A percentile compares a stretch with the other conserved stretches of the same genome.
These are phyloP conservation scores for Monilinia aucupariae DNA, from an alignment of 2,329 filamentous ascomycete genomes.

Conservation along the genomic window DNA sequence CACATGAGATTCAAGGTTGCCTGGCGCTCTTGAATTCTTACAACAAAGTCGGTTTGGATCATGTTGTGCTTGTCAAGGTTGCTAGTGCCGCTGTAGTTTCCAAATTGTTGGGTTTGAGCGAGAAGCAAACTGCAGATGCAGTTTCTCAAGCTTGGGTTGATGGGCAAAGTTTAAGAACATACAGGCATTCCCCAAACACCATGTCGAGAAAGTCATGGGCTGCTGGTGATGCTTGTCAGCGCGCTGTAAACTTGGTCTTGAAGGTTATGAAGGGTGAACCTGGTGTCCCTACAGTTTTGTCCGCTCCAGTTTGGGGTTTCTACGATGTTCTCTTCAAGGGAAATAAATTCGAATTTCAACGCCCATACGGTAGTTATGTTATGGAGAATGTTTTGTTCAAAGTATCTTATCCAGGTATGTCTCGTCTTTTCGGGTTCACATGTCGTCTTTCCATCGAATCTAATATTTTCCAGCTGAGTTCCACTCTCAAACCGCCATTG, in stretches of 20 bases:
- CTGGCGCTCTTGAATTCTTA: constrained; percentile 95
- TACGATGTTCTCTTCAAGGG: constrained; percentile 98
- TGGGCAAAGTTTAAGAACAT: constrained; percentile 91
- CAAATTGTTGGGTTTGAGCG: constrained; percentile 85
- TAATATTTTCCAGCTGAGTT: constrained; percentile 65
- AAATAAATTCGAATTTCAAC: constrained; percentile 93
- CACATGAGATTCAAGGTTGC: constrained; percentile 97
- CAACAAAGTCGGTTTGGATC: constrained; percentile 97
- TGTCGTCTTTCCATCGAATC: constrained; percentile 16
- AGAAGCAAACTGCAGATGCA: constrained; percentile 89
- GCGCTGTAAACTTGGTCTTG: constrained; percentile 82
- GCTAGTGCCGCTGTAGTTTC: constrained; percentile 90
- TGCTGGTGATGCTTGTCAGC: constrained; percentile 94
- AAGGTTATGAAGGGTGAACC: constrained; percentile 90
- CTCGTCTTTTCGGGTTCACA: background rate
- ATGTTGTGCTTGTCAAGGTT: constrained; percentile 97
- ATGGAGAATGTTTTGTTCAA: constrained; percentile 99
- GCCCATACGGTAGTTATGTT: constrained; percentile 94
- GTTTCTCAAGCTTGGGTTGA: constrained; percentile 98
- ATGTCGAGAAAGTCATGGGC: constrained; percentile 99
- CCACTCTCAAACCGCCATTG: constrained; percentile 97
- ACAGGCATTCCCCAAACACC: constrained; percentile 96
- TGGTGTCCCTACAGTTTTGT: constrained; percentile 87
- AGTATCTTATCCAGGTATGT: constrained; percentile 89
- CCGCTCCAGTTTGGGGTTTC: constrained; percentile 92